Percentiles rank a stretch among this genome's conserved stretches.
Conservation (phyloP, 441 rosid species). For the Erodium texanum region DNA sequence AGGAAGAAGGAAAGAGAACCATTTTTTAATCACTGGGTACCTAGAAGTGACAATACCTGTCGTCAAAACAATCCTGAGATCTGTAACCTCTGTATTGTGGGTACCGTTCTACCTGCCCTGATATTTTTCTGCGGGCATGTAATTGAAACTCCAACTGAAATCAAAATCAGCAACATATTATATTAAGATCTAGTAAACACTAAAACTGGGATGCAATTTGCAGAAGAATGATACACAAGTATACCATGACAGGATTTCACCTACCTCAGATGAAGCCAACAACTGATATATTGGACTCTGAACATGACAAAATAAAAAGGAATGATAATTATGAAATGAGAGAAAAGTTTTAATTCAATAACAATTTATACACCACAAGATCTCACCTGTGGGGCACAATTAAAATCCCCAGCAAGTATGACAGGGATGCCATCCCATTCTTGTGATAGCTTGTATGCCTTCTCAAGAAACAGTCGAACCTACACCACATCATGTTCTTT, state of each 20-base stretch:
- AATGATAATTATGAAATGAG: slow-evolving; percentile 1
- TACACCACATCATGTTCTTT: slow-evolving; percentile 22
- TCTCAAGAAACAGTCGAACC: slow-evolving; percentile 73
- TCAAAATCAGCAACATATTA: not conserved
- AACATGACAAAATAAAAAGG: not conserved
- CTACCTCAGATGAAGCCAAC: slow-evolving; percentile 48
- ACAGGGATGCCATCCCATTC: slow-evolving; percentile 85
- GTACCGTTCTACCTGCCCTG: slow-evolving; percentile 47
- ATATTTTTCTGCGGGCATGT: slow-evolving; percentile 61
- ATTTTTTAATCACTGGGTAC: not conserved
- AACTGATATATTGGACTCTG: slow-evolving; percentile 90
- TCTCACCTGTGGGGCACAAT: slow-evolving; percentile 72
- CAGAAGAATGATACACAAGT: not conserved
- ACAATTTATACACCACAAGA: slow-evolving; percentile 8
- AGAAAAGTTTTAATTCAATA: not conserved
- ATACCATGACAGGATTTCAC: not conserved
- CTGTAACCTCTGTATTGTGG: slow-evolving; percentile 25
- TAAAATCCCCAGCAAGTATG: slow-evolving; percentile 74
- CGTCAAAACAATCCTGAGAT: slow-evolving; percentile 20
- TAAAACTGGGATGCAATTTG: not conserved
- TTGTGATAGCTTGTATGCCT: slow-evolving; percentile 63
- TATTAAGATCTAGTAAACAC: not conserved
- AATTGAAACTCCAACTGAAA: slow-evolving; percentile 51
- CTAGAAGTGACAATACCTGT: not conserved
- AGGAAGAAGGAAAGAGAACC: not conserved